These are phyloP conservation scores for Saccharomyces hybrid DNA, from an alignment of 1,139 yeast species.

Conservation along the genomic window DNA sequence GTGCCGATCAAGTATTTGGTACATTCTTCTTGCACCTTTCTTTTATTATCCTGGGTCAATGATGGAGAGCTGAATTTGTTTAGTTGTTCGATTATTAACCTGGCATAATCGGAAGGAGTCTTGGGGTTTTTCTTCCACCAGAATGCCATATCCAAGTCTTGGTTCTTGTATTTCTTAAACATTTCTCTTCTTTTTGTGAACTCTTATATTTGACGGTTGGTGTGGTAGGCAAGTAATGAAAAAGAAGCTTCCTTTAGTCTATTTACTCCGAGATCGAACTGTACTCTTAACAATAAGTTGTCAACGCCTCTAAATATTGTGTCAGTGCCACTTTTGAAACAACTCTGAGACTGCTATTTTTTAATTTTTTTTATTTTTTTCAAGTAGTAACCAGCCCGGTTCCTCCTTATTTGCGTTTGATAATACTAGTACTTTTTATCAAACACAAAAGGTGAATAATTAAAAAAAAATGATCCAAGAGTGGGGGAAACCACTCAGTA, in stretches of 20 bases:
- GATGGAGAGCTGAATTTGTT: slow-evolving; percentile 39
- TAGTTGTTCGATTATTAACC: slow-evolving; percentile 67
- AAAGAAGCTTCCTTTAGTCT: neutral
- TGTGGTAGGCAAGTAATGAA: neutral
- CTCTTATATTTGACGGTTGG: neutral
- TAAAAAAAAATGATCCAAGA: neutral
- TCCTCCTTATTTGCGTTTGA: neutral
- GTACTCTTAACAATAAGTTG: neutral
- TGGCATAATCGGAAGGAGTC: slow-evolving; percentile 77
- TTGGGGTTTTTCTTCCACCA: slow-evolving; percentile 88
- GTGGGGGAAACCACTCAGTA: neutral
- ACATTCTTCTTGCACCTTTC: slow-evolving; percentile 70
- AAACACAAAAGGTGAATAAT: neutral
- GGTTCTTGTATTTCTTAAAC: slow-evolving; percentile 29
- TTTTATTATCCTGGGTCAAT: slow-evolving; percentile 41
- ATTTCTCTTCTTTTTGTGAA: slow-evolving; percentile 5
- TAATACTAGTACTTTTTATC: neutral
- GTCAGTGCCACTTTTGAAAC: neutral
- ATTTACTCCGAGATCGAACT: neutral
- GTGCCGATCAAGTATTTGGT: slow-evolving; percentile 61
- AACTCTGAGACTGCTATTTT: neutral
- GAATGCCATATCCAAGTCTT: slow-evolving; percentile 59
- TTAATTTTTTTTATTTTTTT: neutral
- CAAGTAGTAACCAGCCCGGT: neutral
- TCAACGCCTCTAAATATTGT: neutral